Base-by-base conservation (phyloP, 129 eudicot species). In the Escallonia rubra region DNA sequence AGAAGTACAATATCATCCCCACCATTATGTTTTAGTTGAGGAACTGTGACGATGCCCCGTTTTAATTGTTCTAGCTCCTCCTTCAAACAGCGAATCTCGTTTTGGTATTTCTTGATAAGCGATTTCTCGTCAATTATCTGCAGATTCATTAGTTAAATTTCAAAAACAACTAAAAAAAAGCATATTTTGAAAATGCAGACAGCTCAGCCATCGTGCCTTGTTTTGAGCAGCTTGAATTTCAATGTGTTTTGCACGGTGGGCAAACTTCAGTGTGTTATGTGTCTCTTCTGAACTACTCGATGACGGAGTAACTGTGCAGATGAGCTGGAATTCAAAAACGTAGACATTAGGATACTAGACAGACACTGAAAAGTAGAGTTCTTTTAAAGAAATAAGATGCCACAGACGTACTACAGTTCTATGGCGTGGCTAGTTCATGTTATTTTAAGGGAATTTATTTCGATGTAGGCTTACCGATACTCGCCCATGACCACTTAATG, bases 71-170 rank as follows among this genome's bases (percentile, higher is more conserved):
- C 99, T 40, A 93, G 64, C 76, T 93, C 99, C 78, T 86, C 96
- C 85, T 89, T 89, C 63, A 93, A 73, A 57, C 61, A 71, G 57
- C 92, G 96, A 70, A 93, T 93, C 81, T 93, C 96, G 74, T 82
- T 82, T 77, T 93, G 99, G 82, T 93, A 93, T 81, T 93, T 93
- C 82, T 93, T 93, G 72, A 93, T 93, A 14, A 93, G 93, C 56
- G 99, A 93, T 80, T 93, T 89, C 80, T 93, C 99, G 59, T 93
- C 99, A 66, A 93, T 89, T 63, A 93, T 93, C 99, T 93, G 95
- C 86, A 76, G 57, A 57, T 63, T 60, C 64, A 85, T 61, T 64
- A 39, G 59, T 52, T 71, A 64, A 68, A 13, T 61, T 57, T 71
- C 57, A 61, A 39, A 13, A 62, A 59, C 54, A 12, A 47, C 41